These are phyloP conservation scores for Voacanga thouarsii DNA, from an alignment of 257 asterid species.

Conservation along the genomic window DNA sequence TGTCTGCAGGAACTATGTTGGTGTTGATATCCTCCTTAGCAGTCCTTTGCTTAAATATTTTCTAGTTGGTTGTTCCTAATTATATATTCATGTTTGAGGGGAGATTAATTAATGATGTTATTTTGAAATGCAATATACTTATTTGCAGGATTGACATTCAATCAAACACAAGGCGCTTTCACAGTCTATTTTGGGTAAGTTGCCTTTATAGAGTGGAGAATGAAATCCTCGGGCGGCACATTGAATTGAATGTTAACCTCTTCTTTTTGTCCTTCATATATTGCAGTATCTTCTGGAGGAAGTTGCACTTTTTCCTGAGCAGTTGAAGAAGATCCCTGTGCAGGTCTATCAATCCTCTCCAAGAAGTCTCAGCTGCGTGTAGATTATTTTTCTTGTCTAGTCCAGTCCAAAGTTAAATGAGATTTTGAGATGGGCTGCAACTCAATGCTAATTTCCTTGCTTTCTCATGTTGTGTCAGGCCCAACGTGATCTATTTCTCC, in stretches of 20 bases:
- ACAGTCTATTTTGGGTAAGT: conserved; percentile 77
- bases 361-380: neutral
- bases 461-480: conserved; percentile 43
- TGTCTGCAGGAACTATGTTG: neutral
- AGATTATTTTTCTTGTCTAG: neutral
- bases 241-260: neutral
- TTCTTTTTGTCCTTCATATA: conserved; percentile 9
- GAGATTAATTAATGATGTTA: neutral
- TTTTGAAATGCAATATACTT: neutral
- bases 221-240: neutral
- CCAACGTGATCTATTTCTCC: conserved; percentile 80
- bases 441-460: neutral
- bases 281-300: conserved; percentile 86
- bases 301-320: conserved; percentile 68
- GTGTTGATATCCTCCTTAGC: neutral
- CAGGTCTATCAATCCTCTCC: conserved; percentile 50
- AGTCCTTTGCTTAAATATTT: neutral
- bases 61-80: neutral
- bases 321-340: conserved; percentile 70
- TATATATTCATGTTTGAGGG: neutral
- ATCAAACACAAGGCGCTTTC: conserved; percentile 79
- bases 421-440: neutral
- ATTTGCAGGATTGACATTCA: conserved; percentile 90
- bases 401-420: neutral
- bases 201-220: neutral